Evolutionary conservation across 148 eudicot species (phyloP), one percentile per base, ranked within the genome.

Genomic region (Cornus controversa): DNA sequence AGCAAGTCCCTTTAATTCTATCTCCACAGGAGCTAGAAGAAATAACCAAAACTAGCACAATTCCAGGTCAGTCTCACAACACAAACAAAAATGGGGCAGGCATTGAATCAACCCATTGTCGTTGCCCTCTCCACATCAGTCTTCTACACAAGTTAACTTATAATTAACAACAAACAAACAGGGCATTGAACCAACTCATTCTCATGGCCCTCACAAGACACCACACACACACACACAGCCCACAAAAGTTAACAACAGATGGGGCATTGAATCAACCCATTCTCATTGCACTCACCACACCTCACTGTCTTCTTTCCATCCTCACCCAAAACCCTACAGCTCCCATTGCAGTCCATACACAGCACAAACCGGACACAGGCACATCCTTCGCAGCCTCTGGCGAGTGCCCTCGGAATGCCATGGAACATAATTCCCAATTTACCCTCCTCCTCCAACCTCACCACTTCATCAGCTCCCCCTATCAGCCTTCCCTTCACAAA

Each of bases 141-240:
- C 24, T 2, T 7, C 26, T 20, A 50, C 20, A 50, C 57, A 50
- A 50, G 57, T 50, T 50, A 50, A 50, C 57, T 50, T 50, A 50
- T 3, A 50, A 50, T 50, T 50, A 50, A 50, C 57, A 50, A 50
- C 57, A 50, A 50, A 50, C 57, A 50, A 73, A 91, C 60, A 29
- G 99, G 96, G 75, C 99, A 95, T 2, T 84, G 90, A 69, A 93
- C 86, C 79, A 91, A 78, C 10, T 97, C 99, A 85, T 95, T 93
- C 80, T 95, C 97, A 88, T 93, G 93, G 70, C 99, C 91, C 58
- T 91, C 84, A 0, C 82, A 82, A 85, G 1, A 31, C 34, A 31
- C 34, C 99, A 95, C 78, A 4, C 45, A 37, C 42, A 37, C 42
- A 2, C 7, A 5, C 42, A 40, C 45, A 40, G 45, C 6, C 60